A percentile compares a stretch with the other conserved stretches of the same genome.
Conservation (phyloP, 805 yeast species). For the Ogataea dorogensis region DNA sequence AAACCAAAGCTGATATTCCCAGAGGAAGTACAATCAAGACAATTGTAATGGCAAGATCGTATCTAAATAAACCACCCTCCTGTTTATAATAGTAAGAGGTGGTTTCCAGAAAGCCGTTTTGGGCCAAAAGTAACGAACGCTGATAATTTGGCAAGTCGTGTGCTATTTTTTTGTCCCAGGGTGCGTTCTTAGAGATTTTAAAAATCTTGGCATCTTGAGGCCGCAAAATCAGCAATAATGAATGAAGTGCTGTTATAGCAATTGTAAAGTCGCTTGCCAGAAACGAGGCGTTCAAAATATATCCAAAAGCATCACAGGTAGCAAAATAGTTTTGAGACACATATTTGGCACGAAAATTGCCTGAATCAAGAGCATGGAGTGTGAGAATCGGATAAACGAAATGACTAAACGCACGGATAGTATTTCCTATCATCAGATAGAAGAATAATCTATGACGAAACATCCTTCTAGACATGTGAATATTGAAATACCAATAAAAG, state of each 20-base stretch:
- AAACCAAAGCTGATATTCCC: constrained; percentile 13
- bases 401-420: constrained; percentile 14
- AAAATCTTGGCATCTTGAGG: constrained; percentile 7
- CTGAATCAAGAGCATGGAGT: constrained; percentile 8
- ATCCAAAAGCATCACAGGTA: constrained; percentile 23
- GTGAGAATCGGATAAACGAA: constrained; percentile 18
- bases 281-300: constrained; percentile 15
- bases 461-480: constrained; percentile 15
- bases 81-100: constrained; percentile 13
- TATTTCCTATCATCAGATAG: constrained; percentile 15
- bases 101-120: constrained; percentile 19
- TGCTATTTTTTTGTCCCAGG: background rate
- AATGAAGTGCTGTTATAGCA: constrained; percentile 19
- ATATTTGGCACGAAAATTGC: constrained; percentile 7
- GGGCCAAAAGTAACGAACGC: constrained; percentile 6
- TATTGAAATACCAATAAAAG: constrained; percentile 20
- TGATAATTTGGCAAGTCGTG: constrained; percentile 12
- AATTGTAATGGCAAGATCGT: constrained; percentile 6
- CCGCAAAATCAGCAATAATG: constrained; percentile 14
- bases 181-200: background rate
- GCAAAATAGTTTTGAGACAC: constrained; percentile 10
- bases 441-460: constrained; percentile 20
- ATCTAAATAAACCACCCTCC: constrained; percentile 20
- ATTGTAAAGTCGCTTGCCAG: constrained; percentile 19
- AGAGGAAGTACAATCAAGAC: constrained; percentile 12